Percentiles rank a stretch among this genome's conserved stretches.
Conservation (phyloP, 768 basidiomycete genomes). For the Gymnopilus dilepis region DNA sequence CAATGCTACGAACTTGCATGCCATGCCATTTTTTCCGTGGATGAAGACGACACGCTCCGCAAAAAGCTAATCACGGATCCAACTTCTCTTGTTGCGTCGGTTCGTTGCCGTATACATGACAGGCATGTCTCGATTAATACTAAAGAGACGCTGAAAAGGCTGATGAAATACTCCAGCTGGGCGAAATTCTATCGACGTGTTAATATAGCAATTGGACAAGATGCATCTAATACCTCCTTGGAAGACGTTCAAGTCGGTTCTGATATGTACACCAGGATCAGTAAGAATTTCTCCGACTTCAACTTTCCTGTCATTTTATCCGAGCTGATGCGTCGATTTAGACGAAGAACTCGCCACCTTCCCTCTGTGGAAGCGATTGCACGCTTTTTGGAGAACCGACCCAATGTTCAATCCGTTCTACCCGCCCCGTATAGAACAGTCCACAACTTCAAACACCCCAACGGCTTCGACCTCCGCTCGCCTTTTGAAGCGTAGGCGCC, state of each 20-base stretch:
- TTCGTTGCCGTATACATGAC: not conserved
- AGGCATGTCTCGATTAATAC: not conserved
- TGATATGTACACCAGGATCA: not conserved
- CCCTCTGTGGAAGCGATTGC: conserved; percentile 14
- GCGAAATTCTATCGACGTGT: not conserved
- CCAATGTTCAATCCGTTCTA: conserved; percentile 6
- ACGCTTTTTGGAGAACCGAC: conserved; percentile 9
- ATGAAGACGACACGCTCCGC: conserved; percentile 1
- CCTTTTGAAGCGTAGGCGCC: not conserved
- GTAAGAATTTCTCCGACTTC: not conserved
- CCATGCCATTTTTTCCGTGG: conserved; percentile 8
- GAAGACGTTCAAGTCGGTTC: conserved; percentile 1
- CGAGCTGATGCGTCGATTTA: not conserved
- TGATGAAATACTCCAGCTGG: not conserved
- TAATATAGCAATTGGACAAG: not conserved
- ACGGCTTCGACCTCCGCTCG: not conserved
- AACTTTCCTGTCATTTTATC: too few species aligned
- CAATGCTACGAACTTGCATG: conserved; percentile 10
- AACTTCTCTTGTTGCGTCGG: not conserved
- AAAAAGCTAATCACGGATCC: not conserved
- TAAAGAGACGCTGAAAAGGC: not conserved
- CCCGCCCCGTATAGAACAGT: too few species aligned
- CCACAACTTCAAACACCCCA: not conserved
- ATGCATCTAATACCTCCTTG: not conserved
- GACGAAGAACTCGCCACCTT: not conserved